Evolutionary conservation across 257 asterid species (phyloP).

Genomic region (Cinchona pubescens): DNA sequence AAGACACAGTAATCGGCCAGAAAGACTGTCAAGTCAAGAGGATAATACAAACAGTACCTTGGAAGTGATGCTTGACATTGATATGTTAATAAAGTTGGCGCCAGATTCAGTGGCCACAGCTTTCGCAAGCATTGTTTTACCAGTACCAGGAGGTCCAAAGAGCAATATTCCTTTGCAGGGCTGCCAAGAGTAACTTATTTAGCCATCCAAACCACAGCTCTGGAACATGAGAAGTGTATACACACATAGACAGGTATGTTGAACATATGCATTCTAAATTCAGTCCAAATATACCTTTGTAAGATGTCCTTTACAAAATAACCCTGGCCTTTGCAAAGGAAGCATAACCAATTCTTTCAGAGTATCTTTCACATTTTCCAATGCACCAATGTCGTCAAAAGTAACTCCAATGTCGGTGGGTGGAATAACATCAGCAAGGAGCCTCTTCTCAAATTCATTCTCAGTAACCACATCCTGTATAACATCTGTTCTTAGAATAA

Average conservation of each 20-base stretch:
- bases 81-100: conserved; percentile 85
- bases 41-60: conserved; percentile 42
- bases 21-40: conserved; percentile 10
- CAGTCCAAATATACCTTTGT: conserved; percentile 51
- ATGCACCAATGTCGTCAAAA: conserved; percentile 84
- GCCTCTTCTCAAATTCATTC: conserved; percentile 81
- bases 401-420: conserved; percentile 85
- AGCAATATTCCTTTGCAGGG: conserved; percentile 95
- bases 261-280: conserved; percentile 9
- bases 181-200: conserved; percentile 40
- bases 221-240: conserved; percentile 4
- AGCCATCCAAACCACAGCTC: conserved; percentile 16
- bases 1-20: conserved; percentile 9
- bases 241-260: conserved; percentile 11
- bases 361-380: conserved; percentile 90
- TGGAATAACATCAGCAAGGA: conserved; percentile 78
- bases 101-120: conserved; percentile 96
- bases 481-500: conserved; percentile 20
- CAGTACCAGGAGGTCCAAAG: conserved; percentile 93
- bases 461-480: conserved; percentile 82
- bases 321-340: conserved; percentile 83
- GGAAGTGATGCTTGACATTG: conserved; percentile 90
- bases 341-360: conserved; percentile 89
- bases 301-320: conserved; percentile 84
- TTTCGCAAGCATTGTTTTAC: conserved; percentile 92